Conservation (phyloP, 1,284 basidiomycete genomes). For the Vanrija pseudolonga region DNA sequence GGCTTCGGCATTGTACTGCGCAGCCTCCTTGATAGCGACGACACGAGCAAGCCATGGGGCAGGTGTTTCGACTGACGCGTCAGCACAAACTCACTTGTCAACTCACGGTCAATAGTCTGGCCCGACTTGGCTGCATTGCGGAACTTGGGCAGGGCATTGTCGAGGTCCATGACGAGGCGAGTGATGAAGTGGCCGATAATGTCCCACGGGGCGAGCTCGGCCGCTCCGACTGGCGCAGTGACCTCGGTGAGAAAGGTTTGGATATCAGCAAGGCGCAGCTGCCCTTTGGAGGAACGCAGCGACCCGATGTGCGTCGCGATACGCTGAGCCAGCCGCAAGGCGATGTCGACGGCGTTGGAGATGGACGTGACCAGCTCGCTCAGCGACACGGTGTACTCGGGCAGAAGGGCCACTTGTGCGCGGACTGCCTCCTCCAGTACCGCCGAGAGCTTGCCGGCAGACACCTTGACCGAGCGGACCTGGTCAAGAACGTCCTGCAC, state of each 20-base stretch:
- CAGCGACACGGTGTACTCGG: constrained; percentile 66
- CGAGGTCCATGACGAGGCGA: constrained; percentile 67
- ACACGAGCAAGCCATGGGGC: constrained; percentile 88
- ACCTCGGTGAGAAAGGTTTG: constrained; percentile 69
- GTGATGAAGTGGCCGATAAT: constrained; percentile 66
- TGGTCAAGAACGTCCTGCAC: constrained; percentile 75
- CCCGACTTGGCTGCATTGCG: constrained; percentile 64
- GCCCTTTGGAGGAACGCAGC: constrained; percentile 66
- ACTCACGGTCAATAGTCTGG: constrained; percentile 65
- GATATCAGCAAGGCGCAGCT: constrained; percentile 70
- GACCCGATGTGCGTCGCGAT: constrained; percentile 75
- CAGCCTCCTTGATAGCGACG: constrained; percentile 75
- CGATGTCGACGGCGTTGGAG: constrained; percentile 80
- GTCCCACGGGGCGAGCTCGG: constrained; percentile 67
- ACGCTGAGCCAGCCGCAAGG: constrained; percentile 85
- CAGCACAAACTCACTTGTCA: background rate
- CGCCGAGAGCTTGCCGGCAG: constrained; percentile 81
- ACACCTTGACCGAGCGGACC: constrained; percentile 70
- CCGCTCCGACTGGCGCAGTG: constrained; percentile 29
- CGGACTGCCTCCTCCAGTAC: constrained; percentile 74
- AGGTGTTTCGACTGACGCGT: constrained; percentile 50
- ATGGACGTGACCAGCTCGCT: constrained; percentile 66
- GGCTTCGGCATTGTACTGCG: constrained; percentile 83
- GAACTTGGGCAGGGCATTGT: constrained; percentile 65
- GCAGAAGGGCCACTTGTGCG: constrained; percentile 66